These are phyloP conservation scores for Beta corolliflora DNA, from an alignment of 179 eudicot genomes.

Conservation along the genomic window DNA sequence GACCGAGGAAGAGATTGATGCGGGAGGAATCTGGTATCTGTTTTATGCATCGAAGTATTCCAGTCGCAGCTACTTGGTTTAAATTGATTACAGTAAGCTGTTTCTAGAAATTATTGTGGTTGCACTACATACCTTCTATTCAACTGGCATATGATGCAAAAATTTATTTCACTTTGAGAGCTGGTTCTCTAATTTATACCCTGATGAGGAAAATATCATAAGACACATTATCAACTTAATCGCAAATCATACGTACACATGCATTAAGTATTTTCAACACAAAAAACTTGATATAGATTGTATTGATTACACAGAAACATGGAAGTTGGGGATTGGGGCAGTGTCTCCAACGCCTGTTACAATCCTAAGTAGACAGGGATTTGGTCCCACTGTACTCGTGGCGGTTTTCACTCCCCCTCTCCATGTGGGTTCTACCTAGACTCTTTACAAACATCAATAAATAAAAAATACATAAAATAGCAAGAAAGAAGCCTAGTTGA, in stretches of 20 bases:
- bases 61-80: slow-evolving; percentile 75
- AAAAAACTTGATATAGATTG: not conserved
- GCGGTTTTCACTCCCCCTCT: not conserved
- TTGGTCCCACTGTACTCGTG: not conserved
- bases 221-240: not conserved
- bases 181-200: slow-evolving; percentile 33
- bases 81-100: slow-evolving; percentile 65
- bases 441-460: not conserved
- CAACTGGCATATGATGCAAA: slow-evolving; percentile 48
- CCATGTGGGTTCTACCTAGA: not conserved
- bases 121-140: slow-evolving; percentile 59
- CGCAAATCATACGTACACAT: not conserved
- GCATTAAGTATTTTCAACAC: not conserved
- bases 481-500: too few species aligned
- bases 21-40: slow-evolving; percentile 66
- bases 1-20: slow-evolving; percentile 75
- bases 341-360: not conserved
- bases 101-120: slow-evolving; percentile 58
- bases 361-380: not conserved
- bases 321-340: not conserved
- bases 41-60: slow-evolving; percentile 79
- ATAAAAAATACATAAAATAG: too few species aligned
- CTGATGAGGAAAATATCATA: slow-evolving; percentile 7
- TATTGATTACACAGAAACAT: not conserved
- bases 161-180: slow-evolving; percentile 51